Conservation (phyloP, 2,329 filamentous ascomycete species). For the Scortechinia acanthostroma region DNA sequence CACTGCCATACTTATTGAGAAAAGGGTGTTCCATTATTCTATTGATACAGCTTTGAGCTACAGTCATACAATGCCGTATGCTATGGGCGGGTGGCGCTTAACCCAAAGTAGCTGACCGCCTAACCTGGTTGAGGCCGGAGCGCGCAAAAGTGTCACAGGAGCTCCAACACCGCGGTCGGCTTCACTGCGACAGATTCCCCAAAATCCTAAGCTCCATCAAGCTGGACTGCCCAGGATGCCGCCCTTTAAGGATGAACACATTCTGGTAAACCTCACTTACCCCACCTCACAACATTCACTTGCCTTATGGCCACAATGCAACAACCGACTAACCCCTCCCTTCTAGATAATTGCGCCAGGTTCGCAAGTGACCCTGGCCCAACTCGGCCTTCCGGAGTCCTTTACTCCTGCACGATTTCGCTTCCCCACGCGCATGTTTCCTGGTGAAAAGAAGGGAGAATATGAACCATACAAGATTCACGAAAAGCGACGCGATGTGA, state of each 20-base stretch:
- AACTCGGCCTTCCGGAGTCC: conserved; percentile 57
- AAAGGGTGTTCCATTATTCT: too few relatives aligned
- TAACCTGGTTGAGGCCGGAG: not conserved
- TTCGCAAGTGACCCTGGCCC: conserved; percentile 61
- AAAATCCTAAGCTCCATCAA: too few relatives aligned
- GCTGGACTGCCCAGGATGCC: not conserved
- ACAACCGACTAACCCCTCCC: too few relatives aligned
- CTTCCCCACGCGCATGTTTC: conserved; percentile 64
- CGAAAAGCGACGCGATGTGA: conserved; percentile 17
- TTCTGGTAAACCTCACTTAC: not conserved
- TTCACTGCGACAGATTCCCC: not conserved
- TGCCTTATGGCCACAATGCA: not conserved
- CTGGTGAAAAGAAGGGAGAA: conserved; percentile 53
- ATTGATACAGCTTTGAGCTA: too few relatives aligned
- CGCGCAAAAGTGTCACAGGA: not conserved
- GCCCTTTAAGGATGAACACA: conserved; percentile 2
- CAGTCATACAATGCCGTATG: too few relatives aligned
- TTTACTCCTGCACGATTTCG: conserved; percentile 60
- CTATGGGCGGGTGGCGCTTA: too few relatives aligned
- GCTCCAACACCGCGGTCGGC: not conserved
- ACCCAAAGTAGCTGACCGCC: not conserved
- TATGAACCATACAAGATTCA: conserved; percentile 61
- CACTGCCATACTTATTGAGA: too few relatives aligned
- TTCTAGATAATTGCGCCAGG: conserved; percentile 41
- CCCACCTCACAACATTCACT: not conserved